Evolutionary conservation across 2,329 filamentous ascomycete species (phyloP), one percentile per base, ranked within the genome.

Genomic region (Curvularia sp.): DNA sequence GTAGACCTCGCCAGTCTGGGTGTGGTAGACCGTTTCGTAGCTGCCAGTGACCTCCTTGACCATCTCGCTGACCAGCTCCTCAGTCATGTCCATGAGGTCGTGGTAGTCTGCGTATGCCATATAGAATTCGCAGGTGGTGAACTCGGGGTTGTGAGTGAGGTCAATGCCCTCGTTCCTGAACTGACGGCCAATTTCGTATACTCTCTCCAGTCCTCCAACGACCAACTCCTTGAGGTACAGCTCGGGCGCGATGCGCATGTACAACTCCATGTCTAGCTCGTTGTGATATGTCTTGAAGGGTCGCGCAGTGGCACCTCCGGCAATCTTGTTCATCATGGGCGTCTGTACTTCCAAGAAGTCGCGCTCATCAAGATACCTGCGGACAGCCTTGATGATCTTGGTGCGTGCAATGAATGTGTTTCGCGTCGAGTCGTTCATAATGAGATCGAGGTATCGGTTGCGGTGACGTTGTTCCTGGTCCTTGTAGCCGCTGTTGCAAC

Each of bases 61-160:
- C 5, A 98, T 85, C 39, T 89, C 87, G 30, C 92, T 93, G 46
- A 99, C 90, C 28, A 99, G 89, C 75, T 97, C 93, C 79, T 99
- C 95, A 1, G 95, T 98, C 73, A 92, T 85, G 59, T 90, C 82
- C 89, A 96, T 92, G 59, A 97, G 83, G 74, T 98, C 95, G 78
- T 96, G 91, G 68, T 97, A 70, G 49, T 78, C 76, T 36, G 81
- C 78, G 55, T 78, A 98, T 3, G 95, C 67, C 65, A 91, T 89
- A 80, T 99, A 99, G 81, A 98, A 98, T 79, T 99, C 95, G 78
- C 92, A 92, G 25, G 92, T 96, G 42, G 95, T 99, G 82, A 99
- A 99, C 77, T 99, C 95, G 38, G 91, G 95, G 83, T 98, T 99
- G 84, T 99, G 95, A 7, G 95, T 99, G 49, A 95, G 82, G 77